Conservation (phyloP, 306 rosid genomes). For the Ammopiptanthus mongolicus region DNA sequence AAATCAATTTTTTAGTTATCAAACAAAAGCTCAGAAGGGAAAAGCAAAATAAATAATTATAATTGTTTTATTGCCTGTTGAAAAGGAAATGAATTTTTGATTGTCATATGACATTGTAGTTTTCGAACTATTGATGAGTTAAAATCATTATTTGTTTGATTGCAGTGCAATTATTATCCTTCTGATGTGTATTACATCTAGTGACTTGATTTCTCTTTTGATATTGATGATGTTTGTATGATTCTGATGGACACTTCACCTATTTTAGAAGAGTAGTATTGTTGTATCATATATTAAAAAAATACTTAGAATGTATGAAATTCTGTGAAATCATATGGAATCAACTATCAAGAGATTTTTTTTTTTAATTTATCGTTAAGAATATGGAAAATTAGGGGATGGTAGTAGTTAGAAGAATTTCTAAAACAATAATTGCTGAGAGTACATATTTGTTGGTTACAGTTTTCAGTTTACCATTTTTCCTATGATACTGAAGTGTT, state of each 20-base stretch:
- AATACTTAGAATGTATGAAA: not conserved
- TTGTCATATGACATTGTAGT: too few relatives aligned
- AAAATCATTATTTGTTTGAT: too few relatives aligned
- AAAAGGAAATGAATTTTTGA: not conserved
- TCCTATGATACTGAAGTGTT: not conserved
- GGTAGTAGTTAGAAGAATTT: too few relatives aligned
- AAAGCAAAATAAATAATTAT: not conserved
- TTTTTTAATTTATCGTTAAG: too few relatives aligned
- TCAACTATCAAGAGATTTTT: too few relatives aligned
- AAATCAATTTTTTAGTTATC: not conserved
- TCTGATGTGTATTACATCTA: not conserved
- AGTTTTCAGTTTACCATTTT: not conserved
- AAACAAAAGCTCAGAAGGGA: not conserved
- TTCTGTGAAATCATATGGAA: not conserved
- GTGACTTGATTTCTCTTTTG: not conserved
- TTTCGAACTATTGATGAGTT: too few relatives aligned
- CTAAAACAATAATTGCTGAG: too few relatives aligned
- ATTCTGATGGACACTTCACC: not conserved
- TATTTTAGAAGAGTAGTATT: not conserved
- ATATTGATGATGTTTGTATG: not conserved
- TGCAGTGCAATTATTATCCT: not conserved
- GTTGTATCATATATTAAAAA: not conserved
- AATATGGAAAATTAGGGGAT: too few relatives aligned
- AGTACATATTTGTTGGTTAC: constrained; percentile 39
- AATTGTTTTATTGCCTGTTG: not conserved